Evolutionary conservation across 345 rosid genomes (phyloP).

Genomic region (Microthlaspi erraticum): DNA sequence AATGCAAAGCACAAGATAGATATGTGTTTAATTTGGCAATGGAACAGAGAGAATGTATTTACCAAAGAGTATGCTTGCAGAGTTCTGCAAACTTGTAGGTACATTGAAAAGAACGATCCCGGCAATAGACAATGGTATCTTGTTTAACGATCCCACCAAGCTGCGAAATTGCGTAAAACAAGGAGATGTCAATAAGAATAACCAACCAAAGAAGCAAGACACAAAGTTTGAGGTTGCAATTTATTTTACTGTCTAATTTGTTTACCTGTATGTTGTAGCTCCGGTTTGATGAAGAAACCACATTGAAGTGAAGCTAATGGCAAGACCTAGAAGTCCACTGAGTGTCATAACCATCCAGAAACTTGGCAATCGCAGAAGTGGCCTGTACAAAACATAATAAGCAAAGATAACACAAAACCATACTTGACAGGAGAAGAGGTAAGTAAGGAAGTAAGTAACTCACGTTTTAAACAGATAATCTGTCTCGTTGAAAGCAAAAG

Average conservation of each 20-base stretch:
- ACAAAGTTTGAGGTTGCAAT: slow-evolving; percentile 10
- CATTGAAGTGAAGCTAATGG: slow-evolving; percentile 98
- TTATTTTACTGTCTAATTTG: slow-evolving; percentile 1
- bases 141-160: slow-evolving; percentile 94
- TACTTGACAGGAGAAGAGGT: not conserved
- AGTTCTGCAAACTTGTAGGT: slow-evolving; percentile 91
- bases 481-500: slow-evolving; percentile 78
- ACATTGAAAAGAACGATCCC: slow-evolving; percentile 89
- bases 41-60: slow-evolving; percentile 37
- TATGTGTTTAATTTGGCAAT: not conserved
- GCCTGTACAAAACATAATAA: slow-evolving; percentile 55
- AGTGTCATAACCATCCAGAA: slow-evolving; percentile 92
- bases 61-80: slow-evolving; percentile 96
- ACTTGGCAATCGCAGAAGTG: slow-evolving; percentile 75
- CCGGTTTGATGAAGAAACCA: slow-evolving; percentile 99
- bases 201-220: not conserved
- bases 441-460: slow-evolving; percentile 46
- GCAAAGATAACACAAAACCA: slow-evolving; percentile 1
- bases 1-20: slow-evolving; percentile 7
- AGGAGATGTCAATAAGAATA: not conserved
- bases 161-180: slow-evolving; percentile 52
- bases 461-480: slow-evolving; percentile 82
- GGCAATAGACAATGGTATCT: slow-evolving; percentile 86
- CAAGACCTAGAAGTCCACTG: slow-evolving; percentile 93
- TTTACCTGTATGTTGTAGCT: slow-evolving; percentile 95